Percentiles rank a stretch among this genome's conserved stretches.
Evolutionary conservation across 2,329 filamentous ascomycete species (phyloP).

Genomic region (Colletotrichum sp.): DNA sequence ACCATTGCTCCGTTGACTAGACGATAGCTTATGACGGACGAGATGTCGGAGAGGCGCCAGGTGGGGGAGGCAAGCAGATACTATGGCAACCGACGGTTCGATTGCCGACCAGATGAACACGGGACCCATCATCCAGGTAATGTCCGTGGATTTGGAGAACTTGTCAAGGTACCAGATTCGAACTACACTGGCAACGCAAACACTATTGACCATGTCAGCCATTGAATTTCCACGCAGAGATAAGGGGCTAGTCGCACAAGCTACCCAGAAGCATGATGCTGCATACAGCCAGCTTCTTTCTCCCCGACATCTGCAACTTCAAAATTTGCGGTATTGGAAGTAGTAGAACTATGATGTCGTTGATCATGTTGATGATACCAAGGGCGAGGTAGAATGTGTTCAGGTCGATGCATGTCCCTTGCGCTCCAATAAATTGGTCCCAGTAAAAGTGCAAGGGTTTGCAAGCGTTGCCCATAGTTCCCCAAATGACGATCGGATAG

Average conservation of each 20-base stretch:
- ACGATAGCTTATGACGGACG: not conserved
- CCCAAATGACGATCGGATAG: constrained; percentile 17
- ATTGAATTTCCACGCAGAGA: not conserved
- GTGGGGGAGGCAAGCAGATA: constrained; percentile 43
- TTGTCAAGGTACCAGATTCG: constrained; percentile 5
- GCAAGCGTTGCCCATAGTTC: constrained; percentile 14
- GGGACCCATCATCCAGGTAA: constrained; percentile 19
- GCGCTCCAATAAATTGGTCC: constrained; percentile 15
- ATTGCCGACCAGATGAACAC: constrained; percentile 41
- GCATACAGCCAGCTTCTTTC: constrained; percentile 13
- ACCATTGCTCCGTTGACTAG: not conserved
- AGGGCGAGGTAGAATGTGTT: constrained; percentile 12
- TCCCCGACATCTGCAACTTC: constrained; percentile 14
- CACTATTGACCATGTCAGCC: not conserved
- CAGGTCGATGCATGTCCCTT: not conserved
- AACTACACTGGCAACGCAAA: constrained; percentile 9
- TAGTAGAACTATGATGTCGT: constrained; percentile 15
- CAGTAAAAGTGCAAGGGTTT: constrained; percentile 14
- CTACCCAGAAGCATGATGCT: constrained; percentile 15
- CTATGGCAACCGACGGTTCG: constrained; percentile 42
- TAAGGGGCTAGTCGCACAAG: not conserved
- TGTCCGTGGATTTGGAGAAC: constrained; percentile 3
- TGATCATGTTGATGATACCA: constrained; percentile 15
- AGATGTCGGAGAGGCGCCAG: constrained; percentile 30
- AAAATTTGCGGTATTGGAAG: constrained; percentile 17